A percentile compares a stretch with the other conserved stretches of the same genome.
phyloP scores from a whole-genome alignment of 176 grass and related monocot species.

The Echinochloa phyllopogon region DNA sequence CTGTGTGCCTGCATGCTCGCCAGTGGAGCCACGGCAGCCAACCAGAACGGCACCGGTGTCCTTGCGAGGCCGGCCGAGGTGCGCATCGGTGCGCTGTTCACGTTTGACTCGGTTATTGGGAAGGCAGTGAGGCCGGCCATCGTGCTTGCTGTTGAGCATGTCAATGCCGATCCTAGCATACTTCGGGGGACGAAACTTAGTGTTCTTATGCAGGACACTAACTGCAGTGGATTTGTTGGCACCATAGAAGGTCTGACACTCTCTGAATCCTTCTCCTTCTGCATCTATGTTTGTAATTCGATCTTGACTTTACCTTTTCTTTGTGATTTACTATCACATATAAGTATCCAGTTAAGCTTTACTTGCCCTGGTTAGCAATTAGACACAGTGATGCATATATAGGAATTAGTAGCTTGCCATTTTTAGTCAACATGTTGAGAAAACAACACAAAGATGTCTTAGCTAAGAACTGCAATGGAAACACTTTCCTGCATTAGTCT shows the following conservation, averaged over 20 bases:
- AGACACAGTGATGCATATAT: constrained; percentile 6
- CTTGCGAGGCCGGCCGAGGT: constrained; percentile 50
- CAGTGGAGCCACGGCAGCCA: constrained; percentile 29
- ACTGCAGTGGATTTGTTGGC: constrained; percentile 80
- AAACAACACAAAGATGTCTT: not conserved
- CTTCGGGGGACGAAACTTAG: constrained; percentile 59
- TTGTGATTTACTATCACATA: not conserved
- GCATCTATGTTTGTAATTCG: not conserved
- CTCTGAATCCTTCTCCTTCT: not conserved
- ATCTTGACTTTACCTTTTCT: not conserved
- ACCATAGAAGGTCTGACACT: constrained; percentile 60
- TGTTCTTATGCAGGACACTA: constrained; percentile 69
- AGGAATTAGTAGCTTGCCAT: not conserved
- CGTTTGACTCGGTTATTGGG: constrained; percentile 68
- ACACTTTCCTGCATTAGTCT: not conserved
- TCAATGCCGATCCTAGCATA: constrained; percentile 60
- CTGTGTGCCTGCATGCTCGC: constrained; percentile 37
- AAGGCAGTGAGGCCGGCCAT: constrained; percentile 64
- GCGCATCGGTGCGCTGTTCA: constrained; percentile 66
- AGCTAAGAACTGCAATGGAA: not conserved
- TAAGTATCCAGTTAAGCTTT: not conserved
- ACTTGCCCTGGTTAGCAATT: not conserved
- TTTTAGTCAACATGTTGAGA: too few relatives aligned
- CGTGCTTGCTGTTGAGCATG: constrained; percentile 68
- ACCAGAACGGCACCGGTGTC: constrained; percentile 27